Evolutionary conservation across 768 basidiomycete genomes (phyloP).

Genomic region (Lactarius pseudohatsudake): DNA sequence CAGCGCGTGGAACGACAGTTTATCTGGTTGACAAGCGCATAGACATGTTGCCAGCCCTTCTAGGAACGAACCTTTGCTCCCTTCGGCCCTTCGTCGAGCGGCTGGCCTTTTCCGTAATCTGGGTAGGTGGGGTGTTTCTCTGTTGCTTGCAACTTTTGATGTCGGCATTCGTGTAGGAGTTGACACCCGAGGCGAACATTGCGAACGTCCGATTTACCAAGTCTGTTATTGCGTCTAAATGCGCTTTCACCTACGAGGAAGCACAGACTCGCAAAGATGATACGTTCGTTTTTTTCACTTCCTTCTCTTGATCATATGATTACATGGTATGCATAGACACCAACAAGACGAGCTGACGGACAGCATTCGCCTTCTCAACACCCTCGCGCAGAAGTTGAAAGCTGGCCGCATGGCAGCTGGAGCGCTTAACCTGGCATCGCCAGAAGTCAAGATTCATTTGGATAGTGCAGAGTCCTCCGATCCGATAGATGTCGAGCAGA

Average conservation of each 20-base stretch:
- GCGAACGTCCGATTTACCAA: constrained; percentile 90
- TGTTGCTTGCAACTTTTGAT: constrained; percentile 16
- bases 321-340: constrained; percentile 45
- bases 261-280: constrained; percentile 95
- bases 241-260: constrained; percentile 95
- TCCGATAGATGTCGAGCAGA: constrained; percentile 96
- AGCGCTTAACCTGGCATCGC: constrained; percentile 96
- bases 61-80: constrained; percentile 96
- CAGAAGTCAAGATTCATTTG: constrained; percentile 96
- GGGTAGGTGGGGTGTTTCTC: constrained; percentile 57
- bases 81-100: constrained; percentile 90
- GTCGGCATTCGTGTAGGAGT: constrained; percentile 59
- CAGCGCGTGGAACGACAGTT: constrained; percentile 94
- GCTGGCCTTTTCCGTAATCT: constrained; percentile 92
- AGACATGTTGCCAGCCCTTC: constrained; percentile 92
- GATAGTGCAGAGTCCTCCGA: constrained; percentile 92
- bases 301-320: constrained; percentile 5
- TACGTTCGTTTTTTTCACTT: constrained; percentile 50
- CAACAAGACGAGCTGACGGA: constrained; percentile 78
- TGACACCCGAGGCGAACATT: constrained; percentile 85
- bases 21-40: constrained; percentile 98
- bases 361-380: constrained; percentile 86
- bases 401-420: constrained; percentile 89
- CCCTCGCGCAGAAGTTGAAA: constrained; percentile 81
- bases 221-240: constrained; percentile 95